Percentiles rank a stretch among this genome's conserved stretches.
Evolutionary conservation across 2,329 filamentous ascomycete genomes (phyloP).

Genomic region (Trichophyton mentagrophytes): DNA sequence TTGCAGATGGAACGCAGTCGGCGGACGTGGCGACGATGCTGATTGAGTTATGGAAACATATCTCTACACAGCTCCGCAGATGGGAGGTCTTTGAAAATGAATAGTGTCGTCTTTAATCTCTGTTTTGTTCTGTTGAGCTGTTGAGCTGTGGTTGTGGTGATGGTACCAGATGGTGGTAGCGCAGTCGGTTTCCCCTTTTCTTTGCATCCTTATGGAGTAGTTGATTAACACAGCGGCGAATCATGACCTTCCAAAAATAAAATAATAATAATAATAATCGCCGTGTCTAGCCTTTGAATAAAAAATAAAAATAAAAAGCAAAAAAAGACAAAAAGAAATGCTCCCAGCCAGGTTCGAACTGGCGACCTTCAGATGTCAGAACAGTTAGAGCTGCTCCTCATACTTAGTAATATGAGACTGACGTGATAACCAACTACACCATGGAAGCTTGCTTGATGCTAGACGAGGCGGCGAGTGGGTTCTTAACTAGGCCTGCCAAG

Average conservation of each 20-base stretch:
- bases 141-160: not conserved
- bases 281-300: too few relatives aligned
- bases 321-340: slow-evolving; percentile 6
- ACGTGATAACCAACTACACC: slow-evolving; percentile 14
- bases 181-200: not conserved
- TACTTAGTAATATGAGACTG: slow-evolving; percentile 12
- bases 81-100: slow-evolving; percentile 16
- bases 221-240: not conserved
- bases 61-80: slow-evolving; percentile 23
- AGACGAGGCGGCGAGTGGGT: not conserved
- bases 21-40: slow-evolving; percentile 23
- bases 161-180: too few relatives aligned
- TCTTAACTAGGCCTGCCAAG: too few relatives aligned
- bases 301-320: not conserved
- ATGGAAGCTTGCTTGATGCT: slow-evolving; percentile 9
- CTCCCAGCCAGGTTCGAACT: slow-evolving; percentile 14
- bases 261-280: not conserved
- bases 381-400: slow-evolving; percentile 10
- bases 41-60: slow-evolving; percentile 24
- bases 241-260: not conserved
- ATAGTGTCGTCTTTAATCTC: not conserved
- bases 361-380: slow-evolving; percentile 13
- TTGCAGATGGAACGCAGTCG: slow-evolving; percentile 14
- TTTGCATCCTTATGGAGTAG: not conserved
- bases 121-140: not conserved